Evolutionary conservation across 2,329 filamentous ascomycete species (phyloP).

Genomic region (Venturia nashicola): DNA sequence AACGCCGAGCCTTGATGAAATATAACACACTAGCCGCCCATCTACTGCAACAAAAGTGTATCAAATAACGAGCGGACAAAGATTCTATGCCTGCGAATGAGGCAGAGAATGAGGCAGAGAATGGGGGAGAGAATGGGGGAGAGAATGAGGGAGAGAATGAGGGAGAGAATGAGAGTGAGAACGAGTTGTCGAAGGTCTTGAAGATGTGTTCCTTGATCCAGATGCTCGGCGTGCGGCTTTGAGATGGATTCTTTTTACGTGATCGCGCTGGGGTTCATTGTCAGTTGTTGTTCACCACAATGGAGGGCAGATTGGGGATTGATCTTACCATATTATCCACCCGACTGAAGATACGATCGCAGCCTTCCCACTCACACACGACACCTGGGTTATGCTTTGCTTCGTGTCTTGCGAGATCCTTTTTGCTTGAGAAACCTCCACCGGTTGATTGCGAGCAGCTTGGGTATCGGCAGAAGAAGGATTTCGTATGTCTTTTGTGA

Average conservation of each 20-base stretch:
- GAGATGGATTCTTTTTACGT: constrained; percentile 13
- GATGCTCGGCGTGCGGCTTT: constrained; percentile 2
- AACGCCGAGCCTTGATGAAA: background rate
- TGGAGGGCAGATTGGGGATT: background rate
- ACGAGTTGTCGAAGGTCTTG: background rate
- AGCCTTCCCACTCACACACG: constrained; percentile 45
- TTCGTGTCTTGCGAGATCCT: constrained; percentile 49
- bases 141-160: background rate
- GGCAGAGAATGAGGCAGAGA: background rate
- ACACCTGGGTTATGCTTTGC: constrained; percentile 52
- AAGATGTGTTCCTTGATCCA: background rate
- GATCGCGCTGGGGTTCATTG: constrained; percentile 10
- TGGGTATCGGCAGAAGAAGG: constrained; percentile 45
- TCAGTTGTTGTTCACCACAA: background rate
- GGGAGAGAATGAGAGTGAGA: background rate
- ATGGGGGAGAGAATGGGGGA: background rate
- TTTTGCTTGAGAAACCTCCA: constrained; percentile 50
- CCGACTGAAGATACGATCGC: constrained; percentile 45
- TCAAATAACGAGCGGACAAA: background rate
- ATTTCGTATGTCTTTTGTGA: constrained; percentile 49
- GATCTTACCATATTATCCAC: constrained; percentile 47
- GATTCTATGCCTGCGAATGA: background rate
- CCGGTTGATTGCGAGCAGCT: constrained; percentile 44
- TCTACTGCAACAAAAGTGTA: background rate
- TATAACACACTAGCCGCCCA: background rate